These are phyloP conservation scores for Penicillium manginii DNA, from an alignment of 495 filamentous ascomycete genomes.

Conservation along the genomic window DNA sequence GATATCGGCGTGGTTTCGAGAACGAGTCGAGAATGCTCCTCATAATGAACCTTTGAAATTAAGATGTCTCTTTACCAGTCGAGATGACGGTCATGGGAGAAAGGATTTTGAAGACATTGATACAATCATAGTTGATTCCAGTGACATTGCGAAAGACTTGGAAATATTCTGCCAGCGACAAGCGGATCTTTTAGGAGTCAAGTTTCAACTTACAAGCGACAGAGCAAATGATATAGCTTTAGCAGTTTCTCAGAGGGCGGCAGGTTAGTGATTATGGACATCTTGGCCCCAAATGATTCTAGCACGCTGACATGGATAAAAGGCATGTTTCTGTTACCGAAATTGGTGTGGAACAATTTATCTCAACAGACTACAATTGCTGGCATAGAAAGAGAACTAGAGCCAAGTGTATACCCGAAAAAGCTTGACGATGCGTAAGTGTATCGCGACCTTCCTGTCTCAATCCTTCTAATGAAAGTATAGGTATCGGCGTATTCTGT, in stretches of 20 bases:
- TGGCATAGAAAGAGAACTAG: not conserved
- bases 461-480: not conserved
- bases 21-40: not conserved
- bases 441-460: not conserved
- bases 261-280: not conserved
- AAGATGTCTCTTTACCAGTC: slow-evolving; percentile 5
- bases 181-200: not conserved
- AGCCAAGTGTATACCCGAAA: slow-evolving; percentile 1
- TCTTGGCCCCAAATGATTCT: too few relatives aligned
- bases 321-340: slow-evolving; percentile 3
- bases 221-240: not conserved
- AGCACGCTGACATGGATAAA: too few relatives aligned
- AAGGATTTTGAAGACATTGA: slow-evolving; percentile 7
- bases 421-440: not conserved
- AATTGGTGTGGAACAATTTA: not conserved
- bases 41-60: not conserved
- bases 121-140: not conserved
- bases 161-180: slow-evolving; percentile 2
- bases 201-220: not conserved
- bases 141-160: not conserved
- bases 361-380: not conserved
- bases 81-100: slow-evolving; percentile 5
- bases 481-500: not conserved
- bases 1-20: slow-evolving; percentile 1
- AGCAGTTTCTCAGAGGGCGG: not conserved